These are phyloP conservation scores for Sarocladium strictum DNA, from an alignment of 2,329 filamentous ascomycete genomes.

Conservation along the genomic window DNA sequence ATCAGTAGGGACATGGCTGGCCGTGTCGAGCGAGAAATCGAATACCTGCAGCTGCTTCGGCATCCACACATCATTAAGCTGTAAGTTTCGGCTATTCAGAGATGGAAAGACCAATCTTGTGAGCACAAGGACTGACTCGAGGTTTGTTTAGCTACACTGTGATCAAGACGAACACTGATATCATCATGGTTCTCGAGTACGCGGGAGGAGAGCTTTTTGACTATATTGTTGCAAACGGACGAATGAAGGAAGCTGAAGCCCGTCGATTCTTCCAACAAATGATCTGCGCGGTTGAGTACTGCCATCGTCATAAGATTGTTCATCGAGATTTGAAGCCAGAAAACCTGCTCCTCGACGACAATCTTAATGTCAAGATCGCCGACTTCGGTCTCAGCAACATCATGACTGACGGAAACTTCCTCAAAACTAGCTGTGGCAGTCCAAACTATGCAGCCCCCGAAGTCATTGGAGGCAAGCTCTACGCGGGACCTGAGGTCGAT, in stretches of 20 bases:
- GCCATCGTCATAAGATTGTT: conserved; percentile 97
- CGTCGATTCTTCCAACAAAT: conserved; percentile 99
- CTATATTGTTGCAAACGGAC: conserved; percentile 91
- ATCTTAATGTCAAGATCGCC: conserved; percentile 97
- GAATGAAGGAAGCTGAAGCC: conserved; percentile 87
- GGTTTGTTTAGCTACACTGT: conserved; percentile 69
- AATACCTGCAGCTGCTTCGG: conserved; percentile 89
- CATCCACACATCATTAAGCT: conserved; percentile 99
- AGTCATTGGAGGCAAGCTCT: conserved; percentile 95
- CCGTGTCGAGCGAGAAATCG: conserved; percentile 94
- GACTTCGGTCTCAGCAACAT: conserved; percentile 99
- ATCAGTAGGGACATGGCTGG: conserved; percentile 98
- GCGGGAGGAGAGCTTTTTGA: conserved; percentile 96
- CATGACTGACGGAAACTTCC: conserved; percentile 98
- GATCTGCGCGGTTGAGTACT: conserved; percentile 97
- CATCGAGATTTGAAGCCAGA: conserved; percentile 97
- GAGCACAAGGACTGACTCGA: conserved; percentile 10
- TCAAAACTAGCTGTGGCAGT: conserved; percentile 97
- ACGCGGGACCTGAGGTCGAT: conserved; percentile 94
- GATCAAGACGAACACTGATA: conserved; percentile 88
- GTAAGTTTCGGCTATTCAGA: too few relatives aligned
- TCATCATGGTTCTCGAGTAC: conserved; percentile 99
- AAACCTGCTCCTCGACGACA: conserved; percentile 89
- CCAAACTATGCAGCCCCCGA: conserved; percentile 98
- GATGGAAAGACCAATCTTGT: too few relatives aligned